Evolutionary conservation across 306 rosid species (phyloP).

Genomic region (Psophocarpus tetragonolobus): DNA sequence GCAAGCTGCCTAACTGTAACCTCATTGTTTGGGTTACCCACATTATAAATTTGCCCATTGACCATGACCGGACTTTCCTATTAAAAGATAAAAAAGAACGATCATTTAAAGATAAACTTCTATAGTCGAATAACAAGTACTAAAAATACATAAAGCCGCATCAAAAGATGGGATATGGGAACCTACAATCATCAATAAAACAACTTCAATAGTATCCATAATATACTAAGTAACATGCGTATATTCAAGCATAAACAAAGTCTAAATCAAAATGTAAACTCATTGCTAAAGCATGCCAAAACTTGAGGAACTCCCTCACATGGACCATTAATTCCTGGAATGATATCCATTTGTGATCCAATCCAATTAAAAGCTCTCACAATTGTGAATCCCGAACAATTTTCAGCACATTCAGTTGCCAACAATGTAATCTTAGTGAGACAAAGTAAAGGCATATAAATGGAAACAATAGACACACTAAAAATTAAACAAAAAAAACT

Average conservation of each 20-base stretch:
- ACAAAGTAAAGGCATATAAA: not conserved
- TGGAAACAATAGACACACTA: not conserved
- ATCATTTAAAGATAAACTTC: not conserved
- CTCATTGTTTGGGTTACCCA: constrained; percentile 96
- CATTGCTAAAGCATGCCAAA: constrained; percentile 90
- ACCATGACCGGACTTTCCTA: constrained; percentile 95
- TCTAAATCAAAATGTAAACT: not conserved
- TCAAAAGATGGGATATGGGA: not conserved
- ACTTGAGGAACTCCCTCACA: constrained; percentile 98
- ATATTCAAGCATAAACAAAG: not conserved
- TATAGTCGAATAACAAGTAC: not conserved
- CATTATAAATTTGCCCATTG: constrained; percentile 87
- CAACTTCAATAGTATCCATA: constrained; percentile 95
- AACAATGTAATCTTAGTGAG: constrained; percentile 20
- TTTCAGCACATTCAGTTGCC: constrained; percentile 94
- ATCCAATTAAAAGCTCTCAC: constrained; percentile 97
- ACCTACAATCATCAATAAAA: constrained; percentile 84
- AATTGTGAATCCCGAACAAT: constrained; percentile 84
- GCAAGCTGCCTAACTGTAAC: constrained; percentile 97
- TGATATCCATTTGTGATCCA: constrained; percentile 96
- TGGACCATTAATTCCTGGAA: constrained; percentile 96
- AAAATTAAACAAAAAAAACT: not conserved
- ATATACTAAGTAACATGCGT: no score
- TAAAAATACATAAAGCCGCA: not conserved
- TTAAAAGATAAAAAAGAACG: constrained; percentile 8